phyloP scores from a whole-genome alignment of 2,329 filamentous ascomycete genomes.

The Aspergillus sp. region DNA sequence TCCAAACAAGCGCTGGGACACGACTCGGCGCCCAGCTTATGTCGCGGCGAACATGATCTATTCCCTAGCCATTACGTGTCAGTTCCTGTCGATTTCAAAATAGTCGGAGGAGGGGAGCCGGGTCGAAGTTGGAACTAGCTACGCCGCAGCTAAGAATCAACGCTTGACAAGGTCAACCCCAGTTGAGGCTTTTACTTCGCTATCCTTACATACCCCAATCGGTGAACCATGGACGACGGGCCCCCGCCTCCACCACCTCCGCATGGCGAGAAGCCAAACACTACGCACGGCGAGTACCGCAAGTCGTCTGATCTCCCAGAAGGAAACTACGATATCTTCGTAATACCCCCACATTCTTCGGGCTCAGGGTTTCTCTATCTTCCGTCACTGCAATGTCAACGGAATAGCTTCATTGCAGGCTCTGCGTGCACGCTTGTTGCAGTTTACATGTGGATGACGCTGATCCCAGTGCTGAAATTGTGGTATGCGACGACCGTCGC shows the following conservation, averaged over 20 bases:
- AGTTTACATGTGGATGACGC: slow-evolving; percentile 69
- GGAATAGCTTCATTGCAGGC: slow-evolving; percentile 88
- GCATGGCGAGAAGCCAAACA: slow-evolving; percentile 76
- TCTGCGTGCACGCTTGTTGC: slow-evolving; percentile 73
- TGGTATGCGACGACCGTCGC: slow-evolving; percentile 73
- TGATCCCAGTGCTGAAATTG: slow-evolving; percentile 70
- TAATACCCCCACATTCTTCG: slow-evolving; percentile 87
- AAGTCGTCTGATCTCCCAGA: slow-evolving; percentile 66
- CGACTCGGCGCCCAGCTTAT: slow-evolving; percentile 32
- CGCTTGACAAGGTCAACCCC: not conserved
- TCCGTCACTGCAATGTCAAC: slow-evolving; percentile 80
- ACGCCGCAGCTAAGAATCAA: not conserved
- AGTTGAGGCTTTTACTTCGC: not conserved
- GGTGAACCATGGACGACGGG: slow-evolving; percentile 36
- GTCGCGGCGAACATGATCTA: slow-evolving; percentile 32
- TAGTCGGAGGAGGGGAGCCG: not conserved
- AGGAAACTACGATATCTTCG: slow-evolving; percentile 96
- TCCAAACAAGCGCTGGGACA: slow-evolving; percentile 29
- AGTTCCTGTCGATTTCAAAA: slow-evolving; percentile 5
- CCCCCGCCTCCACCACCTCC: slow-evolving; percentile 78
- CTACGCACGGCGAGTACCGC: slow-evolving; percentile 53
- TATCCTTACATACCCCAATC: not conserved
- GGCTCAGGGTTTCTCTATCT: slow-evolving; percentile 90
- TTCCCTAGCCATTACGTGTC: slow-evolving; percentile 7
- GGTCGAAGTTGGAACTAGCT: not conserved